A percentile compares a stretch with the other conserved stretches of the same genome.
These are phyloP conservation scores for Coprinopsis cinerea DNA, from an alignment of 768 basidiomycete genomes.

Conservation along the genomic window DNA sequence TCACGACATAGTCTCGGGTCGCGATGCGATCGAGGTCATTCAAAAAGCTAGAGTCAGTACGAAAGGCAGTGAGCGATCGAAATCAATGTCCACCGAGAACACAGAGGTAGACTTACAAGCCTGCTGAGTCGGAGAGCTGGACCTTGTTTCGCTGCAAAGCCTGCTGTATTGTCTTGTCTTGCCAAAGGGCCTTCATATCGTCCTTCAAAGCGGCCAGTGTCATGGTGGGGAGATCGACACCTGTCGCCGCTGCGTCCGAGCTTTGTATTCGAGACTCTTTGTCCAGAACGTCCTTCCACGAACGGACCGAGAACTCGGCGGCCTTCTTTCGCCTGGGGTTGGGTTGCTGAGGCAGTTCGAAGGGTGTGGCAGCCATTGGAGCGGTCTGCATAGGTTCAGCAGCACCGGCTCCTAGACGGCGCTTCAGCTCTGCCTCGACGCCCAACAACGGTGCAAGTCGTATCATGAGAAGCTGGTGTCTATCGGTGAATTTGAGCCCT, in stretches of 20 bases:
- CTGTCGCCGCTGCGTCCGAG: not conserved
- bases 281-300: constrained; percentile 43
- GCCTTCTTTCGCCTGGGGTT: constrained; percentile 22
- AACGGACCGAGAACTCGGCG: constrained; percentile 48
- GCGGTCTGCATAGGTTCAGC: constrained; percentile 30
- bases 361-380: constrained; percentile 43
- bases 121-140: constrained; percentile 55
- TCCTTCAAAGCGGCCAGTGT: constrained; percentile 55
- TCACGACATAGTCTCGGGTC: constrained; percentile 51
- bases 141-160: constrained; percentile 42
- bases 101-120: constrained; percentile 45
- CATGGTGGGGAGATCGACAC: constrained; percentile 34
- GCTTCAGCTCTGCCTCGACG: constrained; percentile 60
- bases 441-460: constrained; percentile 57
- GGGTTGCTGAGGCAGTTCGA: constrained; percentile 27
- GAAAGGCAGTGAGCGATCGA: constrained; percentile 1
- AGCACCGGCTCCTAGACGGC: constrained; percentile 47
- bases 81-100: constrained; percentile 1
- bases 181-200: constrained; percentile 62
- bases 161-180: constrained; percentile 44
- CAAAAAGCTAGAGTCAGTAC: constrained; percentile 45
- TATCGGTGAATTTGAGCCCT: constrained; percentile 40
- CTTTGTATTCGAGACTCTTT: constrained; percentile 3
- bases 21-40: constrained; percentile 65
- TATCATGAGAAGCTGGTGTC: constrained; percentile 47